Evolutionary conservation across 768 basidiomycete species (phyloP), one percentile per base, ranked within the genome.

Genomic region (Boletus reticulatus): DNA sequence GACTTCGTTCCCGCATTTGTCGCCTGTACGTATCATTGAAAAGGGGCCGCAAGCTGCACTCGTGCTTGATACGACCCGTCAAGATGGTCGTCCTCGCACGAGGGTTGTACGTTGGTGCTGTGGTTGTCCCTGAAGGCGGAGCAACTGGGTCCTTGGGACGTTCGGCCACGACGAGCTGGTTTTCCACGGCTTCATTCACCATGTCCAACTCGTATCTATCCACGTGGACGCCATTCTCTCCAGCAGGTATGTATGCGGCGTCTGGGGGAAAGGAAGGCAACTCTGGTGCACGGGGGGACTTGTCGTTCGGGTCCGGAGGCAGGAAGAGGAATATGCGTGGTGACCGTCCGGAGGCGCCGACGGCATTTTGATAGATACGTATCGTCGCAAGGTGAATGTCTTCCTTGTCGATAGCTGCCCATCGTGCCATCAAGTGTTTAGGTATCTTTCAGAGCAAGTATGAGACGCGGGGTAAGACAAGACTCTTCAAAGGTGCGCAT

Each of bases 151-250:
- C 88, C 64, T 90, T 92, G 22, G 87, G 86, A 50, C 87, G 83
- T 70, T 93, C 90, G 0, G 90, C 91, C 36, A 94, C 82, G 29
- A 93, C 89, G 53, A 90, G 80, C 70, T 93, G 87, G 73, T 94
- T 94, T 62, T 90, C 89, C 10, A 92, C 88, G 32, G 82, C 72
- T 58, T 92, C 87, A 58, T 92, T 88, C 42, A 93, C 84, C 83
- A 96, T 92, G 42, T 92, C 87, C 34, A 98, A 78, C 62, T 93
- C 90, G 73, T 93, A 98, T 70, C 85, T 81, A 63, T 89, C 88
- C 6, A 72, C 71, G 27, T 70, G 70, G n/a, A 68, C 27, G 6
- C 65, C 67, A 17, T 67, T 64, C 47, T 66, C 68, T 29, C 66
- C 68, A 22, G 58, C 44, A 12, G 70, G 68, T 43, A 71, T 68